These are phyloP conservation scores for Tripterygium wilfordii DNA, from an alignment of 177 flowering plant species.

Conservation along the genomic window DNA sequence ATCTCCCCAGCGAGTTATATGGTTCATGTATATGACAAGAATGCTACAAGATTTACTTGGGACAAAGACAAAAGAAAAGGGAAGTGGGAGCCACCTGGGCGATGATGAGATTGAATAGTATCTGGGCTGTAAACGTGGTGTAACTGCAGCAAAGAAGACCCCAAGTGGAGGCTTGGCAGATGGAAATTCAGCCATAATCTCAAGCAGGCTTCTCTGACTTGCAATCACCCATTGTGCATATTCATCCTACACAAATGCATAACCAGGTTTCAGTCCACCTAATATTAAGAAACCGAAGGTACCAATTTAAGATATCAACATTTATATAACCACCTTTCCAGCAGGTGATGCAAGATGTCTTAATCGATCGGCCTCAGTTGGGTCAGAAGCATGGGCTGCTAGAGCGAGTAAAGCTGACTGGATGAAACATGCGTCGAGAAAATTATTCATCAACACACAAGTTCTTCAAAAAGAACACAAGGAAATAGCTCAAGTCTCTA, in stretches of 20 bases:
- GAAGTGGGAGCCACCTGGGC: constrained; percentile 46
- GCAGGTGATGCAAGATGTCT: constrained; percentile 89
- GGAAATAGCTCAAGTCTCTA: not conserved
- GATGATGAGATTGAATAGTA: constrained; percentile 97
- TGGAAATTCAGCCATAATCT: constrained; percentile 93
- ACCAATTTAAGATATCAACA: too few species aligned
- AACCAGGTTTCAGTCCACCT: too few species aligned
- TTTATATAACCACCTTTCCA: constrained; percentile 64
- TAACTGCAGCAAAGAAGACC: constrained; percentile 92
- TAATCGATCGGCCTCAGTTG: constrained; percentile 78
- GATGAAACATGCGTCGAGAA: constrained; percentile 5
- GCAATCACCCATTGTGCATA: constrained; percentile 88
- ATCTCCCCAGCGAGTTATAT: too few species aligned
- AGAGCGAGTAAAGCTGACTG: constrained; percentile 89
- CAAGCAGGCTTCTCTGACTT: constrained; percentile 89
- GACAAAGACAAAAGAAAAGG: not conserved
- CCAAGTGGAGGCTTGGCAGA: constrained; percentile 96
- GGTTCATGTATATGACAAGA: not conserved
- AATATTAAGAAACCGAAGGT: too few species aligned
- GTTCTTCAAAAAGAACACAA: constrained; percentile 5
- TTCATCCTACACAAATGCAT: too few species aligned
- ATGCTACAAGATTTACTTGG: not conserved
- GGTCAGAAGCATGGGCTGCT: constrained; percentile 91
- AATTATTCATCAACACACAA: not conserved
- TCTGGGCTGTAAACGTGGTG: constrained; percentile 97